phyloP scores from a whole-genome alignment of 192 early-diverging fungal genomes.

The Coemansia sp. region DNA sequence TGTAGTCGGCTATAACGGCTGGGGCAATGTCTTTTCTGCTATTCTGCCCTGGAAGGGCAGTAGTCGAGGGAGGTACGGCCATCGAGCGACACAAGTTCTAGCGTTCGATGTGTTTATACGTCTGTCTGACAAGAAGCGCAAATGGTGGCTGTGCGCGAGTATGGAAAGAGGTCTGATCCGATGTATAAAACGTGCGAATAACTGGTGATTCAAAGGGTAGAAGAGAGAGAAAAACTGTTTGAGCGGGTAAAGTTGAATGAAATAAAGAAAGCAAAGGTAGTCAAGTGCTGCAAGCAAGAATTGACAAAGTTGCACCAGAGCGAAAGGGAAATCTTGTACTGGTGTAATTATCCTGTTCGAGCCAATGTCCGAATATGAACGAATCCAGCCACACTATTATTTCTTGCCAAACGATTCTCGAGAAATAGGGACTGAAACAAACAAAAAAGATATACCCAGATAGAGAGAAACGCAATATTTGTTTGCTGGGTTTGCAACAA shows the following conservation, averaged over 20 bases:
- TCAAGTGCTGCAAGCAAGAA: background rate
- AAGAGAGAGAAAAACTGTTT: background rate
- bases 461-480: background rate
- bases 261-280: background rate
- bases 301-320: background rate
- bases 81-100: background rate
- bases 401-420: background rate
- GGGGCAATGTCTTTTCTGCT: background rate
- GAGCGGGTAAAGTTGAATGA: background rate
- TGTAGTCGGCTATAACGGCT: background rate
- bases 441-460: background rate
- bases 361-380: conserved; percentile 4
- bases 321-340: background rate
- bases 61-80: conserved; percentile 8
- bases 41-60: conserved; percentile 2
- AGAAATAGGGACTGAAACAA: conserved; percentile 5
- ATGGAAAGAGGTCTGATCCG: conserved; percentile 11
- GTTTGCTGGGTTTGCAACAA: background rate
- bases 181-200: background rate
- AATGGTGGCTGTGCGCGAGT: background rate
- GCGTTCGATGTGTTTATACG: background rate
- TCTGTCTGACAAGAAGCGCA: background rate
- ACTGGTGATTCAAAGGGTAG: background rate
- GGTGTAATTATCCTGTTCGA: background rate
- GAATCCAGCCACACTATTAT: conserved; percentile 7